These are phyloP conservation scores for Furcasterigmium furcatum DNA, from an alignment of 2,329 filamentous ascomycete species.

Conservation along the genomic window DNA sequence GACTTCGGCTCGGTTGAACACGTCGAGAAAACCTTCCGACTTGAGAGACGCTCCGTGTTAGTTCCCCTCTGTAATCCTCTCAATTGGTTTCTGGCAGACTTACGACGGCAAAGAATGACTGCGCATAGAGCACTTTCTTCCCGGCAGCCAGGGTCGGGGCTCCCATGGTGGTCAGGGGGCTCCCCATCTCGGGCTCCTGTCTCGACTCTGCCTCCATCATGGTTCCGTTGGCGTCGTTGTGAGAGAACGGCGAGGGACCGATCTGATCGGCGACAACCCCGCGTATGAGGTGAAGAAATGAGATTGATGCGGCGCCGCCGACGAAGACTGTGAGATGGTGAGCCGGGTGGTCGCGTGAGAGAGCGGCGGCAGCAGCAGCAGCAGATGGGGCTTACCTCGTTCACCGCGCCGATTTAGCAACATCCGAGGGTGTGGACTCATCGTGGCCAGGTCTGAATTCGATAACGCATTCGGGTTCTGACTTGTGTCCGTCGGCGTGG, in stretches of 20 bases:
- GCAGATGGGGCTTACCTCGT: constrained; percentile 40
- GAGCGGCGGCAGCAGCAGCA: too few species aligned
- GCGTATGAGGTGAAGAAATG: constrained; percentile 53
- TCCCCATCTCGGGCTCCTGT: neutral
- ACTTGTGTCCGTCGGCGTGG: constrained; percentile 9
- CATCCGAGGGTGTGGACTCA: constrained; percentile 32
- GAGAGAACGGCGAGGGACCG: constrained; percentile 51
- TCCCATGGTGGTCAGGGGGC: neutral
- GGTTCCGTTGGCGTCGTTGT: constrained; percentile 43
- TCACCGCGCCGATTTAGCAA: constrained; percentile 50
- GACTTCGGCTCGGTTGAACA: constrained; percentile 23
- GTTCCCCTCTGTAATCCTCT: too few species aligned
- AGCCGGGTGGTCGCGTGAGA: neutral
- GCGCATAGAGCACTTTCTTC: neutral
- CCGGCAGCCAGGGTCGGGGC: neutral
- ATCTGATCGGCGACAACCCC: constrained; percentile 46
- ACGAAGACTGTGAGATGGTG: constrained; percentile 36
- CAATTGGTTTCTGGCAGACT: neutral
- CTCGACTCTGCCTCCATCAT: constrained; percentile 47
- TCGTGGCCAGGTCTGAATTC: neutral
- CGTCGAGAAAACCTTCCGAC: constrained; percentile 28
- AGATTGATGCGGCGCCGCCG: constrained; percentile 47
- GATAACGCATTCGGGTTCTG: constrained; percentile 8
- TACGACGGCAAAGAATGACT: neutral
- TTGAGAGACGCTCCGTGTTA: constrained; percentile 4